Percentiles rank a stretch among this genome's conserved stretches.
Conservation (phyloP, 2,329 filamentous ascomycete species). For the Ophiostoma pallidulum region DNA sequence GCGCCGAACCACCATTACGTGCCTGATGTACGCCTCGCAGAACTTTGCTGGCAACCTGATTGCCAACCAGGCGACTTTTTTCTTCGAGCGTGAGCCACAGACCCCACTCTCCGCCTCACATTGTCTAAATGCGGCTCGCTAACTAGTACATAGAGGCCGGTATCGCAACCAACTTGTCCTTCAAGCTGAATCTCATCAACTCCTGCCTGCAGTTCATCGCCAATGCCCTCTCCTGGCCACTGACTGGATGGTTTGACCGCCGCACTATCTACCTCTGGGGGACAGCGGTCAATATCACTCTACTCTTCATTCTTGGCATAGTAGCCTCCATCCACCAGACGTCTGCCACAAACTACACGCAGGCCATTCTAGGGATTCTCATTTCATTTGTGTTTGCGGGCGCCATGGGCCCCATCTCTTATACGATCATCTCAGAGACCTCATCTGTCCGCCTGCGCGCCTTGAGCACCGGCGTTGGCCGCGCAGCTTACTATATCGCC, state of each 20-base stretch:
- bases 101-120: not conserved
- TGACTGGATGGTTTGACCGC: conserved; percentile 35
- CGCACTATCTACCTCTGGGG: conserved; percentile 15
- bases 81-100: conserved; percentile 25
- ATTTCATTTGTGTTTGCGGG: conserved; percentile 40
- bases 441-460: conserved; percentile 25
- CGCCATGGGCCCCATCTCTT: conserved; percentile 43
- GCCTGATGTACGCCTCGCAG: conserved; percentile 48
- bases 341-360: conserved; percentile 19
- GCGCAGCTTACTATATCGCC: conserved; percentile 21
- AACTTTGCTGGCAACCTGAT: conserved; percentile 25
- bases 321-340: conserved; percentile 32
- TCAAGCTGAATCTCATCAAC: conserved; percentile 54
- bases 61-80: conserved; percentile 7
- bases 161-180: conserved; percentile 42
- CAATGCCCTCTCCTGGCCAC: conserved; percentile 57
- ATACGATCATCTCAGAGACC: conserved; percentile 30
- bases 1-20: conserved; percentile 19
- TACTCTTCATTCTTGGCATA: conserved; percentile 19
- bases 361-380: conserved; percentile 7
- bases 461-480: conserved; percentile 22
- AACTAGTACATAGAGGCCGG: conserved; percentile 46
- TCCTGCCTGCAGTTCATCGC: conserved; percentile 52
- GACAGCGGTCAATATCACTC: conserved; percentile 5
- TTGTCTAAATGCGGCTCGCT: too few species aligned